Evolutionary conservation across 306 rosid genomes (phyloP).

Genomic region (Psophocarpus tetragonolobus): DNA sequence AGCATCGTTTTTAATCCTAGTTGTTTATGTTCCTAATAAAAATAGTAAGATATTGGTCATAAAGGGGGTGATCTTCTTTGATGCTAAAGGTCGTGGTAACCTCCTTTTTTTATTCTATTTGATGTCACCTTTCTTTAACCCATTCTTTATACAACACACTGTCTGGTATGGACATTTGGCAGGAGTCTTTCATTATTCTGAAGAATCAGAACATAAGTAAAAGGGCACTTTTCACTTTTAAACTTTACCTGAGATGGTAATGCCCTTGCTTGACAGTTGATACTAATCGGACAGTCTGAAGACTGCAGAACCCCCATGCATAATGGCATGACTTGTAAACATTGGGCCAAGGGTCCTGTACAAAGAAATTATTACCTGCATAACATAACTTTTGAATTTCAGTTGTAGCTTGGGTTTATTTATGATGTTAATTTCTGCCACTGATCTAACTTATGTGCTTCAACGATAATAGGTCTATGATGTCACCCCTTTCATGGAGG

Average conservation of each 20-base stretch:
- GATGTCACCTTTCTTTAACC: neutral
- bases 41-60: neutral
- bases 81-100: neutral
- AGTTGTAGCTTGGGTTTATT: neutral
- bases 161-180: neutral
- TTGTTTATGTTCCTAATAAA: slow-evolving; percentile 4
- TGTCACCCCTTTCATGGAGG: slow-evolving; percentile 91
- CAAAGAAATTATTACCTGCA: neutral
- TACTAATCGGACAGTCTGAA: slow-evolving; percentile 10
- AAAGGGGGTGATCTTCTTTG: neutral
- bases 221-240: neutral
- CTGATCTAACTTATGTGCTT: slow-evolving; percentile 12
- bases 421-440: slow-evolving; percentile 3
- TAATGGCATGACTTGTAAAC: neutral
- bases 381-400: slow-evolving; percentile 18
- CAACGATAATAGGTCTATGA: slow-evolving; percentile 69
- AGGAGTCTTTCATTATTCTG: neutral
- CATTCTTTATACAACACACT: neutral
- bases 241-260: neutral
- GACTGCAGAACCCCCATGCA: neutral
- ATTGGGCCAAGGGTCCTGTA: neutral
- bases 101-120: neutral
- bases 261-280: neutral
- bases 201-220: neutral
- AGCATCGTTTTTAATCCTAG: neutral